These are phyloP conservation scores for Solanum bulbocastanum DNA, from an alignment of 257 asterid species.

Conservation along the genomic window DNA sequence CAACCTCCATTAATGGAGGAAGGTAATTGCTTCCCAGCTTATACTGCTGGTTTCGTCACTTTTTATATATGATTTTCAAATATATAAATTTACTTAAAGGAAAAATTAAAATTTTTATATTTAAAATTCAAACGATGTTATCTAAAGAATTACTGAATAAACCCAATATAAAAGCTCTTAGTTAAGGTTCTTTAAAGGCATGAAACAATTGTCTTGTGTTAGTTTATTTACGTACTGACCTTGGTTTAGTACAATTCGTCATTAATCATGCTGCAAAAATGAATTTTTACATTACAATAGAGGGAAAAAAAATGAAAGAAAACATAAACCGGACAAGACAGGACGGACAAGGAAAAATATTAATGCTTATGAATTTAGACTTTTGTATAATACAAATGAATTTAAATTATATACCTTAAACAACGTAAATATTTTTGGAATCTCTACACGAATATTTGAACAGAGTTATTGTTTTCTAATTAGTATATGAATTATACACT, in stretches of 20 bases:
- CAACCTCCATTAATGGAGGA: too few species aligned
- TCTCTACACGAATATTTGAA: too few species aligned
- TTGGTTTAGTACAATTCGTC: not conserved
- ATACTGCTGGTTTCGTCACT: too few species aligned
- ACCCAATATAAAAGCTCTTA: too few species aligned
- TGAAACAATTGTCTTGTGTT: not conserved
- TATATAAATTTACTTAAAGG: too few species aligned
- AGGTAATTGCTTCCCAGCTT: too few species aligned
- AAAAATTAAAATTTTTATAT: too few species aligned
- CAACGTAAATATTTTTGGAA: not conserved
- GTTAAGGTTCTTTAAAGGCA: too few species aligned
- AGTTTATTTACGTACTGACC: not conserved
- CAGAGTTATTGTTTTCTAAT: not conserved
- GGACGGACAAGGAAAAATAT: not conserved
- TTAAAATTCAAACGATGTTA: too few species aligned
- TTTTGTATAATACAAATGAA: not conserved
- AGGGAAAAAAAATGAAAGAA: rapidly evolving
- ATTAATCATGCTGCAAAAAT: not conserved
- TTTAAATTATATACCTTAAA: not conserved
- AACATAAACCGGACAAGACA: not conserved
- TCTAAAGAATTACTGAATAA: too few species aligned
- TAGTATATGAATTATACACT: not conserved
- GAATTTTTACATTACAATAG: not conserved
- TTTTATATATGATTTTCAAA: too few species aligned
- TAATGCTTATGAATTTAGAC: not conserved